Percentiles rank a stretch among this genome's conserved stretches.
These are phyloP conservation scores for Solanum hybrid DNA, from an alignment of 305 asterid species.

Conservation along the genomic window DNA sequence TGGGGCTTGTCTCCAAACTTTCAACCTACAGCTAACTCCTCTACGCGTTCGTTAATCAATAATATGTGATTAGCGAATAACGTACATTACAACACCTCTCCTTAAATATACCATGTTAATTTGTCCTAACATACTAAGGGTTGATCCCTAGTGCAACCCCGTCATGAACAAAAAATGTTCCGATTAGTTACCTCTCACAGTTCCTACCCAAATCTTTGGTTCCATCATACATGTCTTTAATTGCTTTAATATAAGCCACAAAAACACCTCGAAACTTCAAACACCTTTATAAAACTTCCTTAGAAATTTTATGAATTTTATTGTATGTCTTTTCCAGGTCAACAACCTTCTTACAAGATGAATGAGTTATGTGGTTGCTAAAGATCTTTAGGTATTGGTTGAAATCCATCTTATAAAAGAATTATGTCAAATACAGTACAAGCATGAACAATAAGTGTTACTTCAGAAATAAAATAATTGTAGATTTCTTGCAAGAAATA, in stretches of 20 bases:
- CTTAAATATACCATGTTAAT: background rate
- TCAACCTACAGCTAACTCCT: background rate
- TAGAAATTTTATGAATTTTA: background rate
- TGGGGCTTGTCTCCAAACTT: background rate
- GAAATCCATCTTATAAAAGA: background rate
- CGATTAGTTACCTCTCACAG: background rate
- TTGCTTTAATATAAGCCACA: background rate
- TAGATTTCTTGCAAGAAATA: background rate
- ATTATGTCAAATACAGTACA: background rate
- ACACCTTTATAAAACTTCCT: background rate
- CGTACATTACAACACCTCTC: background rate
- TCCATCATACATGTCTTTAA: background rate
- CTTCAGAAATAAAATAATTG: background rate
- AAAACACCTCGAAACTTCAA: background rate
- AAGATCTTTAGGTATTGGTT: background rate
- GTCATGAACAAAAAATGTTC: background rate
- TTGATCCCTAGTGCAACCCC: background rate
- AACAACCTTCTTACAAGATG: background rate
- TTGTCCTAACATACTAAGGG: background rate
- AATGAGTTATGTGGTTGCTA: background rate
- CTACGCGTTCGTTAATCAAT: background rate
- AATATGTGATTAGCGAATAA: background rate
- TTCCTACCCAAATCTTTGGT: background rate
- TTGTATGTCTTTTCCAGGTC: background rate
- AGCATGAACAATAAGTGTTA: background rate